phyloP scores from a whole-genome alignment of 1,139 yeast species.

The Tardiomyces blankii region DNA sequence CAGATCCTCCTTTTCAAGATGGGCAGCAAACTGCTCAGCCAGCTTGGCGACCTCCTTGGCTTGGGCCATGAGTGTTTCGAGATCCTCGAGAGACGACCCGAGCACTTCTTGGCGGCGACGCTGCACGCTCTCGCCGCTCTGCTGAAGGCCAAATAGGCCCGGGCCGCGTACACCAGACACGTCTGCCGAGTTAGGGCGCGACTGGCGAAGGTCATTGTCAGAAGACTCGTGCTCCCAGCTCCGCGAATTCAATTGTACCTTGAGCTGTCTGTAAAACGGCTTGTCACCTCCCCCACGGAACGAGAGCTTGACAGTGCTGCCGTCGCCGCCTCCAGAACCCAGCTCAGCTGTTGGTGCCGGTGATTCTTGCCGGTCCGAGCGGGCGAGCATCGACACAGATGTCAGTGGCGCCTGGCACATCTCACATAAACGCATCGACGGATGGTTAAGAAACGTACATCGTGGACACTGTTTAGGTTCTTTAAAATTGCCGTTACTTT shows the following conservation, averaged over 20 bases:
- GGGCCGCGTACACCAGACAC: constrained; percentile 1
- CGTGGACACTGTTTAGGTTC: constrained; percentile 44
- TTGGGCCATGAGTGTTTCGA: constrained; percentile 64
- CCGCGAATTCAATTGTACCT: neutral
- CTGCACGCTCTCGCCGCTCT: constrained; percentile 44
- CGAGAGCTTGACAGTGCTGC: neutral
- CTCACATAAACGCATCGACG: constrained; percentile 68
- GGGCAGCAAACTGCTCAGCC: constrained; percentile 36
- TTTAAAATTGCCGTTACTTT: neutral
- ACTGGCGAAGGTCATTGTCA: neutral
- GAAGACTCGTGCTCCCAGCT: neutral
- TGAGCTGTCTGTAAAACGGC: neutral
- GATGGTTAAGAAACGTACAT: constrained; percentile 83
- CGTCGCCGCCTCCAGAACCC: neutral
- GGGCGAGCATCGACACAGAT: constrained; percentile 13
- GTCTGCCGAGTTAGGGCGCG: neutral
- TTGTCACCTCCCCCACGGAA: neutral
- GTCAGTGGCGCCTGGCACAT: constrained; percentile 65
- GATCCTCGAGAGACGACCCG: constrained; percentile 61
- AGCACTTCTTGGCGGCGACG: constrained; percentile 53
- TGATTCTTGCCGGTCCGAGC: constrained; percentile 12
- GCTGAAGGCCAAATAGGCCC: constrained; percentile 68
- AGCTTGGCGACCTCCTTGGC: constrained; percentile 64
- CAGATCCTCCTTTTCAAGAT: constrained; percentile 17
- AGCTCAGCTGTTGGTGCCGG: constrained; percentile 3